Evolutionary conservation across 192 early-diverging fungal genomes (phyloP).

Genomic region (Spizellomyces punctatus): DNA sequence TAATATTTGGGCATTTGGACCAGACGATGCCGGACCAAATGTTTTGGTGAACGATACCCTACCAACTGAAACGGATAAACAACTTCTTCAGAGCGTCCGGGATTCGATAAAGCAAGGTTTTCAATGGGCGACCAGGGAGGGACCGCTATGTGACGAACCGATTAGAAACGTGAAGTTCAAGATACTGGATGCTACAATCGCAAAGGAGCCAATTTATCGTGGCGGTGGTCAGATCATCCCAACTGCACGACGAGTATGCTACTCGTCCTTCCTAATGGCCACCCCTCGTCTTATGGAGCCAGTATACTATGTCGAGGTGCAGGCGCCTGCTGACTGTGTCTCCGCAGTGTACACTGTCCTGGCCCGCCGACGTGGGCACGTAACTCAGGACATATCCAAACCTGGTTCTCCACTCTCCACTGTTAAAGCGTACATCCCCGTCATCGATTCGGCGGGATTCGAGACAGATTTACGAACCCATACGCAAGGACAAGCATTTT

Average conservation of each 20-base stretch:
- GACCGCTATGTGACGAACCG: constrained; percentile 96
- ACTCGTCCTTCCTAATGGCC: constrained; percentile 94
- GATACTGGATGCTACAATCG: constrained; percentile 83
- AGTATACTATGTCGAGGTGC: constrained; percentile 94
- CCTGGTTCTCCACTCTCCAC: constrained; percentile 92
- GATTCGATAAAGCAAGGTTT: constrained; percentile 95
- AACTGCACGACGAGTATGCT: constrained; percentile 92
- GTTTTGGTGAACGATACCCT: constrained; percentile 95
- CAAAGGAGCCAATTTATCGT: constrained; percentile 85
- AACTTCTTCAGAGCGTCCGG: constrained; percentile 71
- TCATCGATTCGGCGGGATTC: constrained; percentile 95
- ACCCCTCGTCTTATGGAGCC: constrained; percentile 98
- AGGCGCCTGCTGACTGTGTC: constrained; percentile 95
- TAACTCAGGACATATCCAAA: constrained; percentile 91
- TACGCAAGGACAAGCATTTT: constrained; percentile 97
- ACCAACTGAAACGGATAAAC: constrained; percentile 84
- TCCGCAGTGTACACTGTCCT: constrained; percentile 93
- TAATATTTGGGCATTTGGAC: constrained; percentile 99
- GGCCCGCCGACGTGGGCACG: constrained; percentile 88
- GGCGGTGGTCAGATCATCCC: constrained; percentile 98
- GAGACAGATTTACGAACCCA: constrained; percentile 96
- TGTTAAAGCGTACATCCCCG: constrained; percentile 91
- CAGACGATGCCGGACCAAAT: constrained; percentile 89
- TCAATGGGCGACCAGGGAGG: constrained; percentile 96
- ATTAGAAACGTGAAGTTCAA: constrained; percentile 96